A percentile compares a stretch with the other conserved stretches of the same genome.
Conservation (phyloP, 371 early-diverging fungal species). For the Basidiobolus meristosporus region DNA sequence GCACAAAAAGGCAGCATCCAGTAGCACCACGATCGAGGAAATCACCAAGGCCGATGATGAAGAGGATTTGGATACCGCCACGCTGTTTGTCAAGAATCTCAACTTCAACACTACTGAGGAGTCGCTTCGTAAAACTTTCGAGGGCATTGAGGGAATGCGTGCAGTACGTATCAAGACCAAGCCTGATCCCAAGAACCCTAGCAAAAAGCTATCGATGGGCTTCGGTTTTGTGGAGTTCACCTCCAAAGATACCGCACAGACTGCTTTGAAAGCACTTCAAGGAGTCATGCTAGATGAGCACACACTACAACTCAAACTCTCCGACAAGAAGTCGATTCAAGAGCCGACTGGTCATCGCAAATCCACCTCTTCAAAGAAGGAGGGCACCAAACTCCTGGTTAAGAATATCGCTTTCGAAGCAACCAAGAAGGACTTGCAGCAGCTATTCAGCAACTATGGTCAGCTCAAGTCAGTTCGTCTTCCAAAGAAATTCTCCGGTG, state of each 20-base stretch:
- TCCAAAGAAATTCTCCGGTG: constrained; percentile 87
- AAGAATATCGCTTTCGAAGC: constrained; percentile 99
- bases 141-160: constrained; percentile 45
- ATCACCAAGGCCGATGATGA: constrained; percentile 12
- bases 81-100: constrained; percentile 87
- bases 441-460: constrained; percentile 79
- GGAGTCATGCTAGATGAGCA: constrained; percentile 70
- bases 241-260: constrained; percentile 48
- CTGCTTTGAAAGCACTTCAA: constrained; percentile 69
- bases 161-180: constrained; percentile 61
- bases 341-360: constrained; percentile 9
- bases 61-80: constrained; percentile 20
- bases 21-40: constrained; percentile 2
- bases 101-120: constrained; percentile 74
- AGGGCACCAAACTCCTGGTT: constrained; percentile 74
- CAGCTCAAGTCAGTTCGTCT: constrained; percentile 88
- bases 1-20: constrained; percentile 5
- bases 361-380: constrained; percentile 15
- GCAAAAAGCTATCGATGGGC: constrained; percentile 71
- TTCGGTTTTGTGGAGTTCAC: constrained; percentile 94
- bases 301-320: constrained; percentile 68
- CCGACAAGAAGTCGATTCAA: constrained; percentile 28
- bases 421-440: constrained; percentile 80
- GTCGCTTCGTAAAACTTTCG: constrained; percentile 44
- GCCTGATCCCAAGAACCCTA: constrained; percentile 57